A percentile compares a stretch with the other conserved stretches of the same genome.
Evolutionary conservation across 73 alveolate species (phyloP).

Genomic region (Tetrahymena borealis): DNA sequence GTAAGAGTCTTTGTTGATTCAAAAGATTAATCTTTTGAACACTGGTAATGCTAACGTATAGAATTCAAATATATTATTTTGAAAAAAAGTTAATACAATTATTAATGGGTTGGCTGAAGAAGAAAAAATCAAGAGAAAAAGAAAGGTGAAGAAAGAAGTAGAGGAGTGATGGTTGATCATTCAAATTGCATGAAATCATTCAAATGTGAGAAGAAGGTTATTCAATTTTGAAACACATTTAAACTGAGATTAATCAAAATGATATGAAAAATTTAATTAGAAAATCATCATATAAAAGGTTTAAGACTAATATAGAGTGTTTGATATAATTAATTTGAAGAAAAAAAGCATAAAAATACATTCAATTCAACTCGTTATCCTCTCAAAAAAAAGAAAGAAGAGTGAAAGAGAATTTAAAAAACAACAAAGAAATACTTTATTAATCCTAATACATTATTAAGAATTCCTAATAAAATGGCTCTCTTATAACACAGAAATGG

Average conservation of each 20-base stretch:
- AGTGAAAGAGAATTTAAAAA: not conserved
- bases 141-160: not conserved
- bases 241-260: not conserved
- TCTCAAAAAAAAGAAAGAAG: not conserved
- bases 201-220: not conserved
- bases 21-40: not conserved
- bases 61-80: not conserved
- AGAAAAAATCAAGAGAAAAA: not conserved
- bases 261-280: not conserved
- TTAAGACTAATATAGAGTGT: not conserved
- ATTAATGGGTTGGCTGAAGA: not conserved
- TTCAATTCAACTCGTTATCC: not conserved
- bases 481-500: not conserved
- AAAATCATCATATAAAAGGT: not conserved
- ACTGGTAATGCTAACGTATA: not conserved
- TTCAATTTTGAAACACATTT: not conserved
- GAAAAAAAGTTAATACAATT: not conserved
- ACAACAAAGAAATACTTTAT: not conserved
- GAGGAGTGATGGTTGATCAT: not conserved
- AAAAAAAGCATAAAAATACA: not conserved
- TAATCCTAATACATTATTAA: not conserved
- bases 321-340: not conserved
- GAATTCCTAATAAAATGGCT: no score
- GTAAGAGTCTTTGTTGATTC: constrained; percentile 1
- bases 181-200: not conserved